phyloP scores from a whole-genome alignment of 2,329 filamentous ascomycete genomes.

The Talaromyces sp. region DNA sequence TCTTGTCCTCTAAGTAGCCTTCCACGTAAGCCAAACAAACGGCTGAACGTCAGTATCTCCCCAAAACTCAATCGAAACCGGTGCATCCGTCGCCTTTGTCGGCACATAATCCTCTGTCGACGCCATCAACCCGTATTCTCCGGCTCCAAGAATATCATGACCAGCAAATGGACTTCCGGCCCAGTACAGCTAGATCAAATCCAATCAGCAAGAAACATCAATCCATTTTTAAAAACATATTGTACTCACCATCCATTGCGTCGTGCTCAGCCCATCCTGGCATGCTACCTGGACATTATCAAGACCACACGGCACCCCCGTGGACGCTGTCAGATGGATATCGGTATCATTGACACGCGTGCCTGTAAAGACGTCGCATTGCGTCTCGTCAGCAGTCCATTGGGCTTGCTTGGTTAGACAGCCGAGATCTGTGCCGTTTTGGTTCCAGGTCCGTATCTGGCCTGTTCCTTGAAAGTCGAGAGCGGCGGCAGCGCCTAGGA shows the following conservation, averaged over 20 bases:
- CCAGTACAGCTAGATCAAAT: background rate
- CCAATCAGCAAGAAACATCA: too few species aligned
- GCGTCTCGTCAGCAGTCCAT: background rate
- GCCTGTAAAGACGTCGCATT: background rate
- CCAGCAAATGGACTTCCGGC: background rate
- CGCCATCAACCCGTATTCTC: background rate
- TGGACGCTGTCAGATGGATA: background rate
- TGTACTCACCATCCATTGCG: background rate
- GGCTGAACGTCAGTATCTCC: background rate
- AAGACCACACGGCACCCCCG: background rate
- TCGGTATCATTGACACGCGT: background rate
- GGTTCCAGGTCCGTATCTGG: background rate
- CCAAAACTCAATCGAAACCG: background rate
- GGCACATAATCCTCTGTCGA: background rate
- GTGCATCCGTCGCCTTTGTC: background rate
- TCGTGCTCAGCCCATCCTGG: background rate
- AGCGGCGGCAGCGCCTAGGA: background rate
- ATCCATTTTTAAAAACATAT: too few species aligned
- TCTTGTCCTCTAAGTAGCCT: conserved; percentile 17
- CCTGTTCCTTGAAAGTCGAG: background rate
- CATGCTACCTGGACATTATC: background rate
- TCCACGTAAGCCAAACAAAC: conserved; percentile 31
- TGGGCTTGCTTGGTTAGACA: background rate
- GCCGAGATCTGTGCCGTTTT: background rate
- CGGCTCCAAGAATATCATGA: background rate